Evolutionary conservation across 441 rosid genomes (phyloP).

Genomic region (Gossypium aridum): DNA sequence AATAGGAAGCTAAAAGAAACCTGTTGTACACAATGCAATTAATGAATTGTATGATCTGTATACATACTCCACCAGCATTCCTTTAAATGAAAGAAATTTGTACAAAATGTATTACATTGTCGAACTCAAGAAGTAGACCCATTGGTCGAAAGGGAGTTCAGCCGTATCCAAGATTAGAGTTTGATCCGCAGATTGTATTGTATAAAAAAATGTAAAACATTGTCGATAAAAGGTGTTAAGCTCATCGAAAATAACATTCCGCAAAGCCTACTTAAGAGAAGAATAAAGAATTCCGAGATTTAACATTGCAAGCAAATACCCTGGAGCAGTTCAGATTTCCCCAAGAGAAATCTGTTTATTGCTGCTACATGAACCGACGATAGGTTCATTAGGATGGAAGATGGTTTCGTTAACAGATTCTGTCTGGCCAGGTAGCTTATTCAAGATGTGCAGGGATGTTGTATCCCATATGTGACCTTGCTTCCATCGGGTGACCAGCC

Average conservation of each 20-base stretch:
- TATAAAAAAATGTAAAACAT: not conserved
- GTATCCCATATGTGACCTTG: conserved; percentile 96
- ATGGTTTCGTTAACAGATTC: conserved; percentile 79
- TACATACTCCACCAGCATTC: no score
- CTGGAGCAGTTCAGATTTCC: conserved; percentile 44
- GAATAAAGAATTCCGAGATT: not conserved
- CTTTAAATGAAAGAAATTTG: no score
- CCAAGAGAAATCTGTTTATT: conserved; percentile 85
- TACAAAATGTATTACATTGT: no score
- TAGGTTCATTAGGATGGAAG: conserved; percentile 80
- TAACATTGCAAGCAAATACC: not conserved
- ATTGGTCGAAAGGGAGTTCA: no score
- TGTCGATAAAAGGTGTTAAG: not conserved
- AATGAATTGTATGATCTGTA: no score
- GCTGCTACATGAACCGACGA: conserved; percentile 85
- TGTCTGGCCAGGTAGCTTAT: conserved; percentile 88
- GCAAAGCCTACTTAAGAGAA: not conserved
- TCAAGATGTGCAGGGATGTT: conserved; percentile 65
- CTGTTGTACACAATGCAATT: no score
- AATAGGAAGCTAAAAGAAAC: no score
- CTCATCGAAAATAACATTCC: conserved; percentile 4
- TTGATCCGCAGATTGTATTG: no score
- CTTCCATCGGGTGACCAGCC: conserved; percentile 91
- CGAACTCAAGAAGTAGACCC: no score
- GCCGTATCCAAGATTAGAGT: no score